A percentile compares a stretch with the other conserved stretches of the same genome.
Evolutionary conservation across 116 monocot species (phyloP).

Genomic region (Cymodocea nodosa): DNA sequence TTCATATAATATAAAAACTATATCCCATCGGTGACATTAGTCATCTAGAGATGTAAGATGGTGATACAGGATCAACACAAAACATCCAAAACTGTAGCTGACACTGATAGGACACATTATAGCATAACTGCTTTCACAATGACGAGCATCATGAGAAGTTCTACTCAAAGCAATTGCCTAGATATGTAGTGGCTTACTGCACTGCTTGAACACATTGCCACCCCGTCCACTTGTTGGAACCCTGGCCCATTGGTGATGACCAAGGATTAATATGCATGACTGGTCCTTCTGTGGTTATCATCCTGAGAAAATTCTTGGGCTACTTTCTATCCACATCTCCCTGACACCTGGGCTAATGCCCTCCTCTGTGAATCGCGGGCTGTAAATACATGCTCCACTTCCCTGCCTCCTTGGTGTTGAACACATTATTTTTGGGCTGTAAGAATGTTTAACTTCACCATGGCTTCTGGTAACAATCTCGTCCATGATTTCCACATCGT

Average conservation of each 20-base stretch:
- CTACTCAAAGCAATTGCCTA: too few species aligned
- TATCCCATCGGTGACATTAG: too few species aligned
- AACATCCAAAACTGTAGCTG: too few species aligned
- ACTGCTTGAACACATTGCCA: too few species aligned
- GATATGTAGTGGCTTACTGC: too few species aligned
- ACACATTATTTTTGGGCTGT: constrained; percentile 32
- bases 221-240: not conserved
- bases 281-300: constrained; percentile 5
- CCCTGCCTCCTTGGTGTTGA: constrained; percentile 21
- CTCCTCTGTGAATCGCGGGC: constrained; percentile 30
- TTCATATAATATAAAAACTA: too few species aligned
- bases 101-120: too few species aligned
- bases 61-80: too few species aligned
- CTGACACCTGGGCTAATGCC: constrained; percentile 23
- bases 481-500: constrained; percentile 50
- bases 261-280: constrained; percentile 9
- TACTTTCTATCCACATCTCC: constrained; percentile 31
- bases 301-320: constrained; percentile 15
- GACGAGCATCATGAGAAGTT: too few species aligned
- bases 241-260: constrained; percentile 5
- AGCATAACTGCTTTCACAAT: too few species aligned
- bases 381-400: constrained; percentile 16
- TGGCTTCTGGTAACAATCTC: constrained; percentile 67
- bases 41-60: too few species aligned
- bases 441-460: constrained; percentile 46